phyloP scores from a whole-genome alignment of 176 grass and related monocot genomes.

The Oryza punctata region DNA sequence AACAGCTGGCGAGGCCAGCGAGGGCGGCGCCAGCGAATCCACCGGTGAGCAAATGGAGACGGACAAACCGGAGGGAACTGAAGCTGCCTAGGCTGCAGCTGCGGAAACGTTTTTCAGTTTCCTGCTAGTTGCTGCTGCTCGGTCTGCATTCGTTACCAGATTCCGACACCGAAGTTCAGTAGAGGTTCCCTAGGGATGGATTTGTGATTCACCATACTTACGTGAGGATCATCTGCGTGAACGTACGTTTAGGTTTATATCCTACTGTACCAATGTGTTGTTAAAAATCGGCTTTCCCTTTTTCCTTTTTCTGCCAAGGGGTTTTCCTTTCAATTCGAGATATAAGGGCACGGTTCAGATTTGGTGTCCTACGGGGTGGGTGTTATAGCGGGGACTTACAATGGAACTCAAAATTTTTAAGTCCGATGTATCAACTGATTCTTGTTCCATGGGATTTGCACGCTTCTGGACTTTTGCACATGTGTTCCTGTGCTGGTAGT shows the following conservation, averaged over 20 bases:
- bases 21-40: conserved; percentile 24
- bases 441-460: background rate
- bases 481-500: too few species aligned
- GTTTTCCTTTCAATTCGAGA: background rate
- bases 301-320: background rate
- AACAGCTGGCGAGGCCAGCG: conserved; percentile 14
- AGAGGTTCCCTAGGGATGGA: background rate
- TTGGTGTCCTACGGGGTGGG: conserved; percentile 15
- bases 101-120: background rate
- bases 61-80: conserved; percentile 44
- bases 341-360: background rate
- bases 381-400: conserved; percentile 3
- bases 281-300: background rate
- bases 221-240: background rate
- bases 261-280: background rate
- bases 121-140: background rate
- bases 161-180: background rate
- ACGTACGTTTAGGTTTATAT: background rate
- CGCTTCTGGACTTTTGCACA: too few species aligned
- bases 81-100: background rate
- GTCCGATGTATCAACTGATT: background rate
- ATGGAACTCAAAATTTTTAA: background rate
- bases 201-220: background rate
- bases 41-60: conserved; percentile 69
- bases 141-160: background rate